Percentiles rank a stretch among this genome's conserved stretches.
phyloP scores from a whole-genome alignment of 2,329 filamentous ascomycete species.

The Botryotinia convoluta region DNA sequence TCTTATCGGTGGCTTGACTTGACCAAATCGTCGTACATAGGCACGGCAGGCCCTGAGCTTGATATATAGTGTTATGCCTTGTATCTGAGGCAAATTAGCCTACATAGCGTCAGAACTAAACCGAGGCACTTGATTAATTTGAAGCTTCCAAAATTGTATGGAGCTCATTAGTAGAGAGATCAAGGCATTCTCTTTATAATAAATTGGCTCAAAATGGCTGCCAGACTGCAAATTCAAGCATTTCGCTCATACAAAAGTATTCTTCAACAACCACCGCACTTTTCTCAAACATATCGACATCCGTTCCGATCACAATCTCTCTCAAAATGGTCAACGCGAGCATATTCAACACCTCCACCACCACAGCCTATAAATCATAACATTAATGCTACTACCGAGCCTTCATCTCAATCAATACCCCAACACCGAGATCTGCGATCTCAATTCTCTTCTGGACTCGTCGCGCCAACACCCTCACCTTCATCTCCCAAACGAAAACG shows the following conservation, averaged over 20 bases:
- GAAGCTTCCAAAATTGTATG: neutral
- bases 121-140: neutral
- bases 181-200: neutral
- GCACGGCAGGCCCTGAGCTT: neutral
- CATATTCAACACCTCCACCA: conserved; percentile 16
- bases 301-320: neutral
- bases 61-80: neutral
- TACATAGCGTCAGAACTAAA: neutral
- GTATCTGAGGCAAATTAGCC: neutral
- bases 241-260: neutral
- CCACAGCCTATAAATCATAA: neutral
- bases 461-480: neutral
- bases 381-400: neutral
- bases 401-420: neutral
- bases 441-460: conserved; percentile 29
- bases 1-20: neutral
- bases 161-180: neutral
- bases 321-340: neutral
- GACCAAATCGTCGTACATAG: neutral
- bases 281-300: neutral
- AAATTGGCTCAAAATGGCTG: neutral
- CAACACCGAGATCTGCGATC: conserved; percentile 30
- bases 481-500: conserved; percentile 27
- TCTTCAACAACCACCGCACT: neutral
- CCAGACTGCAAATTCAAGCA: neutral